These are phyloP conservation scores for Ascomycota sp. DNA, from an alignment of 2,329 filamentous ascomycete species.

Conservation along the genomic window DNA sequence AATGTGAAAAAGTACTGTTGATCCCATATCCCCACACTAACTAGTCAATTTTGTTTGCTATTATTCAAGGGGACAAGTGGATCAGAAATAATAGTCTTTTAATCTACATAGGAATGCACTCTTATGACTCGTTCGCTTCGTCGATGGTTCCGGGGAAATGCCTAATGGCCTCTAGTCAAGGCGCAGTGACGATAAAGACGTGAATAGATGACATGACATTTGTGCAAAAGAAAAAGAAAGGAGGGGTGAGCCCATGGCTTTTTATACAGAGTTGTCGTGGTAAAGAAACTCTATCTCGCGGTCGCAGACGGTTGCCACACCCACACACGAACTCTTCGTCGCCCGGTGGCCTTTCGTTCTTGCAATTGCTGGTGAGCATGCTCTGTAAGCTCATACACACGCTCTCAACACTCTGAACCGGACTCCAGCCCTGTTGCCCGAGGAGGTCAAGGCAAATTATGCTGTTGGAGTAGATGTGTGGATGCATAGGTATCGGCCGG, in stretches of 20 bases:
- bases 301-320: constrained; percentile 59
- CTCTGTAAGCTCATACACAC: constrained; percentile 95
- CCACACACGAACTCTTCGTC: constrained; percentile 74
- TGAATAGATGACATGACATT: no score
- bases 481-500: constrained; percentile 73
- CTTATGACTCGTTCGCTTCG: no score
- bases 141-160: no score
- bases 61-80: no score
- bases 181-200: no score
- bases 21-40: no score
- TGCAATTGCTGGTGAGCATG: constrained; percentile 90
- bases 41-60: no score
- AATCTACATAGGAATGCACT: no score
- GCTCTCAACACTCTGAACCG: constrained; percentile 91
- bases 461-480: constrained; percentile 95
- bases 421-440: constrained; percentile 75
- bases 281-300: constrained; percentile 85
- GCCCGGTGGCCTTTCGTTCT: constrained; percentile 75
- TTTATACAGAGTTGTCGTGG: constrained; percentile 62
- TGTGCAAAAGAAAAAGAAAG: no score
- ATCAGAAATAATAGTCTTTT: no score
- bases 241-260: constrained; percentile 3
- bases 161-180: no score
- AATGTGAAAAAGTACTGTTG: no score
- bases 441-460: constrained; percentile 95